Conservation (phyloP, 192 early-diverging fungal genomes). For the Paraglomus brasilianum region DNA sequence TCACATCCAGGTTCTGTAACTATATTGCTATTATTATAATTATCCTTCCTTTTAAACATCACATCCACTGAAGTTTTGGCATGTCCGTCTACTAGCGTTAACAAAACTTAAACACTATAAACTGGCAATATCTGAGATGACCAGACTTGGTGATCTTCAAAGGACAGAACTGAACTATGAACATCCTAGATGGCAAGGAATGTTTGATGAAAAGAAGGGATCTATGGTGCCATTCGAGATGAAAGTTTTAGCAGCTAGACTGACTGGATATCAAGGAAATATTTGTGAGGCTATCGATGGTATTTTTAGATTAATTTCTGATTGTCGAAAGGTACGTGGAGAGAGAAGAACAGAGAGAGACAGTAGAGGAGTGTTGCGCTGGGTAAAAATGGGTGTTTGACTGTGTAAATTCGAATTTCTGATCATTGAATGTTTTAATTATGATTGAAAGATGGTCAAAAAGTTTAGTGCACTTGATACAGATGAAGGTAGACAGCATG, state of each 20-base stretch:
- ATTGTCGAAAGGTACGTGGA: constrained; percentile 45
- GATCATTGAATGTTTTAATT: too few species aligned
- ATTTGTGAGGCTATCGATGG: constrained; percentile 44
- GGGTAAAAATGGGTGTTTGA: too few species aligned
- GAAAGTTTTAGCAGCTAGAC: constrained; percentile 42
- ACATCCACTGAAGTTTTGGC: constrained; percentile 43
- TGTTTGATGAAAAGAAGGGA: constrained; percentile 36
- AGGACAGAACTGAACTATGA: constrained; percentile 46
- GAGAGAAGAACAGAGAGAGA: too few species aligned
- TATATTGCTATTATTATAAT: too few species aligned
- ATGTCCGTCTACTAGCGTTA: constrained; percentile 48
- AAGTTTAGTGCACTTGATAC: too few species aligned
- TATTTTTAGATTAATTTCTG: constrained; percentile 41
- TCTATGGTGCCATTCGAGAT: constrained; percentile 53
- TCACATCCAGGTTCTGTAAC: too few species aligned
- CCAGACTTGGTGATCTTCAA: constrained; percentile 48
- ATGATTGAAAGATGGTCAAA: too few species aligned
- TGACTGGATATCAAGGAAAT: constrained; percentile 44
- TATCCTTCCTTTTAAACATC: too few species aligned
- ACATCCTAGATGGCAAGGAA: constrained; percentile 16
- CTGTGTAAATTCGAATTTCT: too few species aligned
- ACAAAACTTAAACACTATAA: constrained; percentile 47
- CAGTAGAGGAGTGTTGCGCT: neutral
- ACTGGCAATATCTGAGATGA: constrained; percentile 53
- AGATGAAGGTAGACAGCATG: too few species aligned